phyloP scores from a whole-genome alignment of 75 land plant genomes.

The Pinus tabuliformis region DNA sequence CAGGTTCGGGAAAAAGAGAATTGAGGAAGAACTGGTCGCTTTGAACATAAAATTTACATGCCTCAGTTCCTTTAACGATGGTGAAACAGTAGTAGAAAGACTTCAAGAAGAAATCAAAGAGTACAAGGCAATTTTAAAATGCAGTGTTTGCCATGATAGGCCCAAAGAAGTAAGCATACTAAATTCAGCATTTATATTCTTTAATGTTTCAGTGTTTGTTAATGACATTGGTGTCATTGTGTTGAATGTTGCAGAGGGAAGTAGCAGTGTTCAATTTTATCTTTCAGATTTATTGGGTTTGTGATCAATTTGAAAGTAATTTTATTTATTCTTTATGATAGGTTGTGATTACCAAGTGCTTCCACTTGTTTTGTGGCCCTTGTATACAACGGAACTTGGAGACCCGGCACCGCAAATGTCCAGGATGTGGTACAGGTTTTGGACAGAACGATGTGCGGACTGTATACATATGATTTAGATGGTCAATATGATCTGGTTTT shows the following conservation, averaged over 20 bases:
- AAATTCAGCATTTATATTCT: not conserved
- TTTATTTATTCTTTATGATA: conserved; percentile 26
- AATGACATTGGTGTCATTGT: not conserved
- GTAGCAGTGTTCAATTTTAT: not conserved
- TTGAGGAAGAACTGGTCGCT: conserved; percentile 70
- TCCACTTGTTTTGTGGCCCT: conserved; percentile 87
- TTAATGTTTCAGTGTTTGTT: not conserved
- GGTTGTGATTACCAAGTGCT: conserved; percentile 98
- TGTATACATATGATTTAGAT: conserved; percentile 65
- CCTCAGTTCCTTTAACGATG: conserved; percentile 55
- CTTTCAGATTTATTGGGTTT: not conserved
- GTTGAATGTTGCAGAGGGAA: not conserved
- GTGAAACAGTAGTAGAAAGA: conserved; percentile 52
- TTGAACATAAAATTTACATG: conserved; percentile 49
- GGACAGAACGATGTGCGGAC: conserved; percentile 91
- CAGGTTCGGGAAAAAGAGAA: conserved; percentile 79
- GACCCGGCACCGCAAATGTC: conserved; percentile 86
- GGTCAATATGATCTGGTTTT: no score
- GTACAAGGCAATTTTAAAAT: conserved; percentile 81
- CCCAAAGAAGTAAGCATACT: conserved; percentile 70
- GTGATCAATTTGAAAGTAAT: not conserved
- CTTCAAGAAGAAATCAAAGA: conserved; percentile 77
- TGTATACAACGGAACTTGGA: conserved; percentile 75
- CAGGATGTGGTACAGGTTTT: conserved; percentile 73
- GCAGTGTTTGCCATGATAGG: conserved; percentile 80